Evolutionary conservation across 2,329 filamentous ascomycete genomes (phyloP).

Genomic region (Didymella segeticola): DNA sequence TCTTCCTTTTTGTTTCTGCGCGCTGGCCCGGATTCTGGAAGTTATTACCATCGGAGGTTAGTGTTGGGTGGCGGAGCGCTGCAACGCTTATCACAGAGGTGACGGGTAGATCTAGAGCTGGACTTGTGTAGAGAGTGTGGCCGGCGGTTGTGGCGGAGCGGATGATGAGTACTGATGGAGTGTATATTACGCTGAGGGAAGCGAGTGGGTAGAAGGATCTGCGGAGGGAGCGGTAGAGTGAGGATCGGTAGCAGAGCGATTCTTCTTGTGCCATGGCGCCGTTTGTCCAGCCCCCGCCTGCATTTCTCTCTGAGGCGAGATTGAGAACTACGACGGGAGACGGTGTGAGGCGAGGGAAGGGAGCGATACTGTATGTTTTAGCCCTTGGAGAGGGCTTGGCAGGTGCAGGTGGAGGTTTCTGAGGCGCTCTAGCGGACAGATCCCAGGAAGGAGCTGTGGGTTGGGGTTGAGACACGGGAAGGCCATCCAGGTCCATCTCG

Average conservation of each 20-base stretch:
- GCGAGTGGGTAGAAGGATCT: conserved; percentile 61
- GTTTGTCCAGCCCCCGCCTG: conserved; percentile 69
- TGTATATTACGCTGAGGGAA: conserved; percentile 62
- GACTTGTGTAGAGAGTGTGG: conserved; percentile 51
- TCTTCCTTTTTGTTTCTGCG: conserved; percentile 67
- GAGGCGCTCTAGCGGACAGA: neutral
- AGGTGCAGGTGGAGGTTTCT: neutral
- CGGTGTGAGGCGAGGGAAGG: neutral
- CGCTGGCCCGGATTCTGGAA: conserved; percentile 50
- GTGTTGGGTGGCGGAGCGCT: conserved; percentile 56
- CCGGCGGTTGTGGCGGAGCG: conserved; percentile 57
- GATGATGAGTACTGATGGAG: conserved; percentile 66
- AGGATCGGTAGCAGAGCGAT: conserved; percentile 69
- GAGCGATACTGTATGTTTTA: neutral
- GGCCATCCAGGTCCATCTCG: conserved; percentile 8
- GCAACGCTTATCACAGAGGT: conserved; percentile 68
- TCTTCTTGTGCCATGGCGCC: conserved; percentile 73
- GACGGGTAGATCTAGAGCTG: conserved; percentile 53
- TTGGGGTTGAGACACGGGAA: neutral
- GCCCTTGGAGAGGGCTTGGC: neutral
- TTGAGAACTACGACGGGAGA: conserved; percentile 67
- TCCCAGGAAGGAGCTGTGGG: conserved; percentile 1
- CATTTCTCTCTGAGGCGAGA: conserved; percentile 64
- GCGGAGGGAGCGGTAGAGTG: conserved; percentile 59
- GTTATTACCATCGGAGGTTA: conserved; percentile 21